These are phyloP conservation scores for Mycena amicta DNA, from an alignment of 768 basidiomycete genomes.

Conservation along the genomic window DNA sequence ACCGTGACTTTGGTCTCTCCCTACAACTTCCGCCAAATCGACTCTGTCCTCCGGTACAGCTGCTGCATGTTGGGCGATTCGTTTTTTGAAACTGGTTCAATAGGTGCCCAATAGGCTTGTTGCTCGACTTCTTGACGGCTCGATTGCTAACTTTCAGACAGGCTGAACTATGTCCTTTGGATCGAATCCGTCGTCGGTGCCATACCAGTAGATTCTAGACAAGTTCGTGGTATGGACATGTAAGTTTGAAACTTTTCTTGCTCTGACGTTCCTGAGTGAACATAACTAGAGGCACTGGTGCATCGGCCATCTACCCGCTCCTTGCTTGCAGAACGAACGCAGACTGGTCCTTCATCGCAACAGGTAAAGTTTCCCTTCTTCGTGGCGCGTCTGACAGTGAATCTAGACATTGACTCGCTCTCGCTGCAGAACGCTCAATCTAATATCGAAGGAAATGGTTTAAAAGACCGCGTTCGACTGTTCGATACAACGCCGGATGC, in stretches of 20 bases:
- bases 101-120: slow-evolving; percentile 76
- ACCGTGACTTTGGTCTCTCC: slow-evolving; percentile 69
- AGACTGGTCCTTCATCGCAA: slow-evolving; percentile 65
- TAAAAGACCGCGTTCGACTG: slow-evolving; percentile 55
- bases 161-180: slow-evolving; percentile 89
- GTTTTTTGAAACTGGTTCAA: background rate
- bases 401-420: slow-evolving; percentile 66
- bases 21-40: slow-evolving; percentile 68
- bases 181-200: slow-evolving; percentile 66
- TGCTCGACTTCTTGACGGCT: background rate
- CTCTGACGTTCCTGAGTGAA: too few species aligned
- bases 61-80: background rate
- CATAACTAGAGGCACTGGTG: slow-evolving; percentile 77
- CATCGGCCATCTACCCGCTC: slow-evolving; percentile 87
- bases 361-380: slow-evolving; percentile 47
- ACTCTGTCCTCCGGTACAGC: slow-evolving; percentile 83
- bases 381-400: background rate
- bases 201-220: slow-evolving; percentile 19
- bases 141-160: slow-evolving; percentile 28
- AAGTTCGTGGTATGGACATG: slow-evolving; percentile 71
- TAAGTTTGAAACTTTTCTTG: slow-evolving; percentile 38
- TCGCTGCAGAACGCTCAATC: slow-evolving; percentile 58
- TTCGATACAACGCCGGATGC: slow-evolving; percentile 37
- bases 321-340: slow-evolving; percentile 59
- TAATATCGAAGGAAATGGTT: slow-evolving; percentile 62